Conservation (phyloP, 352 stramenopile species). For the Blastocystis sp. region DNA sequence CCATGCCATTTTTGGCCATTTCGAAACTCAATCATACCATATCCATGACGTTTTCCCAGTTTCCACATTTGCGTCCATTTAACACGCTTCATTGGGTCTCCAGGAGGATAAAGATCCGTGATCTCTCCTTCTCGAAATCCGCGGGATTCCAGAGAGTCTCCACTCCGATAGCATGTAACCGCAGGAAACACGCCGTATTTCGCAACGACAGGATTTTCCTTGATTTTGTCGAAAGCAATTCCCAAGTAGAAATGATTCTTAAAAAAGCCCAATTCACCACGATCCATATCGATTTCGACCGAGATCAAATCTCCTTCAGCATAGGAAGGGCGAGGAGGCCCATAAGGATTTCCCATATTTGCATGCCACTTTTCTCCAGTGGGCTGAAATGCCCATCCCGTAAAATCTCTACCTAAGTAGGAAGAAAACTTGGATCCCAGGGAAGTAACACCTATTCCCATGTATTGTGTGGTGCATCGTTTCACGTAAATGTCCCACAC, state of each 20-base stretch:
- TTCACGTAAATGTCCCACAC: constrained; percentile 42
- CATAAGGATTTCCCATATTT: constrained; percentile 38
- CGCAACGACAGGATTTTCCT: not conserved
- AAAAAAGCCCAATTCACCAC: constrained; percentile 1
- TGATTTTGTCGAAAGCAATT: not conserved
- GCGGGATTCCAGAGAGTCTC: not conserved
- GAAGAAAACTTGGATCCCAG: constrained; percentile 42
- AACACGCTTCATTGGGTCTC: not conserved
- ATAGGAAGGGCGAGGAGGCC: constrained; percentile 31
- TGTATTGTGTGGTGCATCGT: constrained; percentile 53
- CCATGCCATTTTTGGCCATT: not conserved
- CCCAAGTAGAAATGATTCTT: constrained; percentile 54
- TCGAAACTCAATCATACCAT: not conserved
- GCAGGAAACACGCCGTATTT: constrained; percentile 17
- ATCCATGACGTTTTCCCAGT: constrained; percentile 38
- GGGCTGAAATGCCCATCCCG: constrained; percentile 40
- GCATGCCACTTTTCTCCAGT: constrained; percentile 57
- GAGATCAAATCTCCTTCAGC: not conserved
- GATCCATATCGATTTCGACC: constrained; percentile 39
- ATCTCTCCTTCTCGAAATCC: constrained; percentile 20
- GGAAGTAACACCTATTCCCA: constrained; percentile 18
- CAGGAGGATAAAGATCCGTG: not conserved
- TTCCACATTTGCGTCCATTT: not conserved
- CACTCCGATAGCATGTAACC: constrained; percentile 39
- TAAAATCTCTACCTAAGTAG: constrained; percentile 55